Evolutionary conservation across 768 basidiomycete species (phyloP), one percentile per base, ranked within the genome.

Genomic region (Russula sp.): DNA sequence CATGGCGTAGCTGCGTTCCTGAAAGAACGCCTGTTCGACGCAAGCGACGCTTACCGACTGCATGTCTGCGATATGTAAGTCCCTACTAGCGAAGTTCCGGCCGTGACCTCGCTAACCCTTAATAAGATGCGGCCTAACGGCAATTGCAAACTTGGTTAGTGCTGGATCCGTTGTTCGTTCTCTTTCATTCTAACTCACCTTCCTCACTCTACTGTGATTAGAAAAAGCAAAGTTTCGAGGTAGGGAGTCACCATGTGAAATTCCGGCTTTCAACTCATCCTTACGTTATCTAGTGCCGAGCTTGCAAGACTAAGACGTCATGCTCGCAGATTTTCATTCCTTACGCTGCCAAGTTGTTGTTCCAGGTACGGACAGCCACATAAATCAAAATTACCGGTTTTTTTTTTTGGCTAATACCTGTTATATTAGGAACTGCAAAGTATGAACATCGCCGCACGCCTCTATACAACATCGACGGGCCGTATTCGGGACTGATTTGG

Each of bases 1-100:
- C 97, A 99, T 79, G 97, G 97, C 74, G 94, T 98, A 68, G 96
- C 97, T 52, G 93, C 86, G 2, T 98, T 98, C 86, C 76, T 98
- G 76, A 98, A 98, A 78, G 97, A 98, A 79, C 89, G 97, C 63
- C 80, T 98, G 74, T 94, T 94, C 70, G 92, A 94, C 73, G 93
- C 91, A 34, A 92, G 90, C 73, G 89, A 94, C 74, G 92, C 92
- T 11, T 96, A 96, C 76, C 87, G 95, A 49, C 77, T 98, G 42
- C 95, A 98, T 73, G 93, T 97, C 65, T 98, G 95, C 74, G 95
- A 97, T 72, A 94, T 97, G 90, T 95, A 67, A 71, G 92, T 85
- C 13, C 22, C 38, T 18, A 6, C 28, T 40, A 34, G 22, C 22
- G 14, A 30, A 11, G 10, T 57, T n/a, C 56, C 44, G 18, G 26